Base-by-base conservation (phyloP, 2,329 filamentous ascomycete genomes). In the Davidsoniella virescens region DNA sequence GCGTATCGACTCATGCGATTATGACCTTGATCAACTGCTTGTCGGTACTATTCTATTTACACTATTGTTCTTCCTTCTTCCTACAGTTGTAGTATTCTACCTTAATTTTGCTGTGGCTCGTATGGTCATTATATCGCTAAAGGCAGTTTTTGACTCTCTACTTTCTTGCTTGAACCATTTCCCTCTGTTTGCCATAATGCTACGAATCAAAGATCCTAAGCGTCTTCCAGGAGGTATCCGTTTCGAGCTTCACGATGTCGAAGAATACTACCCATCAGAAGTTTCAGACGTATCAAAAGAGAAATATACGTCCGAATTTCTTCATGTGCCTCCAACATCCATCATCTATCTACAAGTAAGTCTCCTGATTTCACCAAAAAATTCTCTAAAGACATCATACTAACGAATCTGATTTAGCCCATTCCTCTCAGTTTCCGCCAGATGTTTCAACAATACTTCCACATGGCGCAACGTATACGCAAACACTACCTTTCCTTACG, bases 1-100 rank as follows among this genome's bases (percentile, higher is more conserved):
- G 61, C 87, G 92, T 66, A 96, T 98, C 59, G 92, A 98, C 63
- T 94, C 88, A 44, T 98, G 92, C 70, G 92, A 96, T 67, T 98
- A 98, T 66, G 92, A 96, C 62, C 76, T 98, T 20, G 92, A 98
- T 62, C 93, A 98, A 66, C 76, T 98, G 3, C 79, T 98, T 5
- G 80, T 98, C 6, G 92, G 92, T 54, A 98, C 92, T 1, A 96
- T 98, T 53, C 71, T 98, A 17, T 98, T 98, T 62, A 96, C 92
- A 0, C 70, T 98, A 6, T 75, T 98, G 1, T 94, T 94, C 67
- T 98, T 96, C 63, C 72, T 98, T 14, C 71, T 98, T 3, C 92
- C 92, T 0, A 98, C 92, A 0, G 87, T 98, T 20, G 78, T 90
- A 49, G 92, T 98, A 41, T 98, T 96, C 63, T 98, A 98, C 61